Evolutionary conservation across 2,329 filamentous ascomycete species (phyloP).

Genomic region (Xylariales sp.): DNA sequence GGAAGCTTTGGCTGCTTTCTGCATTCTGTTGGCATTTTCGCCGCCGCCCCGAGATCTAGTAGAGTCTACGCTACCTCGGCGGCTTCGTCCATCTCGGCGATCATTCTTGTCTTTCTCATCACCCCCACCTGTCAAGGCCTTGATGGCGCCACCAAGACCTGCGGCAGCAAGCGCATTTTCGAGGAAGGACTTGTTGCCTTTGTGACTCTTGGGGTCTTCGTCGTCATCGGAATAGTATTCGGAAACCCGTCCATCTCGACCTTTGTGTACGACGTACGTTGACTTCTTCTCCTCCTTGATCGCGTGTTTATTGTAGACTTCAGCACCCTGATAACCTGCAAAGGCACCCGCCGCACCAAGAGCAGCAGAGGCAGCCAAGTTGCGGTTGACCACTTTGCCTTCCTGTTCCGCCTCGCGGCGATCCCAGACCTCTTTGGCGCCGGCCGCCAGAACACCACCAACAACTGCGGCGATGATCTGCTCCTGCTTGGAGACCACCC

Average conservation of each 20-base stretch:
- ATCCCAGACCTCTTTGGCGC: slow-evolving; percentile 63
- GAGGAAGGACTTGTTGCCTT: slow-evolving; percentile 60
- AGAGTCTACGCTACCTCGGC: slow-evolving; percentile 33
- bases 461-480: slow-evolving; percentile 64
- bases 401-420: slow-evolving; percentile 53
- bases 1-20: slow-evolving; percentile 87
- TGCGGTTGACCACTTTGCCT: slow-evolving; percentile 47
- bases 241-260: slow-evolving; percentile 45
- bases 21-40: slow-evolving; percentile 53
- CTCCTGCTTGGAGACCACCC: slow-evolving; percentile 56
- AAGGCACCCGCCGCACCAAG: slow-evolving; percentile 60
- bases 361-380: slow-evolving; percentile 54
- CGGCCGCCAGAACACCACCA: slow-evolving; percentile 59
- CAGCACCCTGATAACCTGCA: slow-evolving; percentile 59
- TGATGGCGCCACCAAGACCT: slow-evolving; percentile 57
- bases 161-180: slow-evolving; percentile 59
- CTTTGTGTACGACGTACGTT: slow-evolving; percentile 47
- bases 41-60: slow-evolving; percentile 43
- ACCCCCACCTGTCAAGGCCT: slow-evolving; percentile 48
- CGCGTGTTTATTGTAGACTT: slow-evolving; percentile 57
- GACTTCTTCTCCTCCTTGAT: slow-evolving; percentile 51
- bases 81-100: slow-evolving; percentile 23
- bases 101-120: slow-evolving; percentile 38
- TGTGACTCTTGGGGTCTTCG: slow-evolving; percentile 47
- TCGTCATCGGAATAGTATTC: slow-evolving; percentile 58